Evolutionary conservation across 2,329 filamentous ascomycete genomes (phyloP).

Genomic region (Microdochium paspali): DNA sequence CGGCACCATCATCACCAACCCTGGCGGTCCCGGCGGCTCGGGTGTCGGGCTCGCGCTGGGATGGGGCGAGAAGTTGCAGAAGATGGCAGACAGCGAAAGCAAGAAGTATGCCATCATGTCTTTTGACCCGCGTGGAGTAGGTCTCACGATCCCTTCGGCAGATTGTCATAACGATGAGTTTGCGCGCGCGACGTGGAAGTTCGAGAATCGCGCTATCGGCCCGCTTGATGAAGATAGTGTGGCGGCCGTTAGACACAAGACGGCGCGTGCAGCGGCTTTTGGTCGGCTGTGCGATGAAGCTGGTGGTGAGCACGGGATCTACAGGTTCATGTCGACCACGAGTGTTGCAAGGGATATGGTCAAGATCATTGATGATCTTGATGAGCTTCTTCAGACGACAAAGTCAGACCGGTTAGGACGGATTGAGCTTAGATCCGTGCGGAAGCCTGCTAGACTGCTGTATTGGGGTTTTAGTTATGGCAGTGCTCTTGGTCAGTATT

Average conservation of each 20-base stretch:
- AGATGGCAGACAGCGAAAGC: conserved; percentile 10
- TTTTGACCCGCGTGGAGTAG: conserved; percentile 34
- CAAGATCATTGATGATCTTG: conserved; percentile 30
- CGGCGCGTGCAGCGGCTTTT: conserved; percentile 15
- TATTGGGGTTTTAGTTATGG: conserved; percentile 44
- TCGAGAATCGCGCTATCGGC: not conserved
- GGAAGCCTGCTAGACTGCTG: conserved; percentile 15
- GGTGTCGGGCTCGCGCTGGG: conserved; percentile 21
- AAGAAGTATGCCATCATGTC: conserved; percentile 30
- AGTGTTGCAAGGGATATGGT: conserved; percentile 33
- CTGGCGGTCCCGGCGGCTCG: conserved; percentile 33
- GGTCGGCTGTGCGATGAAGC: conserved; percentile 17
- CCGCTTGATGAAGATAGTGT: not conserved
- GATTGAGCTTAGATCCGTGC: not conserved
- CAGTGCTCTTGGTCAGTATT: conserved; percentile 31
- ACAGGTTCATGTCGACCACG: conserved; percentile 23
- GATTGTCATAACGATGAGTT: conserved; percentile 25
- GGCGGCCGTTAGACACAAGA: not conserved
- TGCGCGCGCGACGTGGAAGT: not conserved
- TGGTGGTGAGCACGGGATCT: conserved; percentile 16
- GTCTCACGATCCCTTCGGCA: conserved; percentile 22
- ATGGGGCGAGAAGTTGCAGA: conserved; percentile 19
- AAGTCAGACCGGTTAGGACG: conserved; percentile 1
- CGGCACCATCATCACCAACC: conserved; percentile 33
- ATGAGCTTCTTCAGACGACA: conserved; percentile 16